Evolutionary conservation across 805 yeast species (phyloP).

Genomic region (Kodamaea restingae): DNA sequence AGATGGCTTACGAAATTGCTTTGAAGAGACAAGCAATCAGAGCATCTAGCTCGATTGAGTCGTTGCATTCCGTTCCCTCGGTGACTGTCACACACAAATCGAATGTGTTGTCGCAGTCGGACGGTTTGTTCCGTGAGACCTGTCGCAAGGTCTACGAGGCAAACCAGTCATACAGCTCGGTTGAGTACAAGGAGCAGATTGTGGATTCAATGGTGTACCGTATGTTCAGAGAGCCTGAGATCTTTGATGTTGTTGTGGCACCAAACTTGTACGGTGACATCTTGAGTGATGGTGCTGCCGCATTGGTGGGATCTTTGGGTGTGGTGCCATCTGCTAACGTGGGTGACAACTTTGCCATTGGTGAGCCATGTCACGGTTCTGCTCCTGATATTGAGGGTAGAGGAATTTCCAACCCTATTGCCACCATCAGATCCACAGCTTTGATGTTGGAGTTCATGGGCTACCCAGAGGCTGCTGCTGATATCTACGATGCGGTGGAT

Average conservation of each 20-base stretch:
- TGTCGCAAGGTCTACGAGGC: constrained; percentile 57
- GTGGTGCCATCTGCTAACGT: constrained; percentile 98
- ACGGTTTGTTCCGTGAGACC: constrained; percentile 94
- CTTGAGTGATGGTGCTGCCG: constrained; percentile 96
- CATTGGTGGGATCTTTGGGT: constrained; percentile 94
- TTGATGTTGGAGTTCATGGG: constrained; percentile 97
- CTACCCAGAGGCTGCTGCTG: constrained; percentile 80
- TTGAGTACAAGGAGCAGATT: constrained; percentile 87
- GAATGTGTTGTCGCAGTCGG: constrained; percentile 86
- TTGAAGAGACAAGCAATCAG: constrained; percentile 82
- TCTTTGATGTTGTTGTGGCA: constrained; percentile 96
- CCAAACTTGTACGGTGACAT: constrained; percentile 98
- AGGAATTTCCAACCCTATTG: constrained; percentile 93
- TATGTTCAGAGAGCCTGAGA: constrained; percentile 97
- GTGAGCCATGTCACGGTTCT: constrained; percentile 99
- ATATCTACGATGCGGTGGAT: constrained; percentile 91
- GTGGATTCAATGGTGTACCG: constrained; percentile 99
- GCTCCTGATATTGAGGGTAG: constrained; percentile 98
- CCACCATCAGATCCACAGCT: constrained; percentile 97
- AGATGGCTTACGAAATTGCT: constrained; percentile 90
- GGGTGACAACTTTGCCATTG: constrained; percentile 93
- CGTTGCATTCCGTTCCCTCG: constrained; percentile 48
- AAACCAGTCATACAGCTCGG: constrained; percentile 53
- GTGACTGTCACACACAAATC: constrained; percentile 96
- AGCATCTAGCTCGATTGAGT: constrained; percentile 43